phyloP scores from a whole-genome alignment of 805 yeast genomes.

The Komagataella kurtzmanii region DNA sequence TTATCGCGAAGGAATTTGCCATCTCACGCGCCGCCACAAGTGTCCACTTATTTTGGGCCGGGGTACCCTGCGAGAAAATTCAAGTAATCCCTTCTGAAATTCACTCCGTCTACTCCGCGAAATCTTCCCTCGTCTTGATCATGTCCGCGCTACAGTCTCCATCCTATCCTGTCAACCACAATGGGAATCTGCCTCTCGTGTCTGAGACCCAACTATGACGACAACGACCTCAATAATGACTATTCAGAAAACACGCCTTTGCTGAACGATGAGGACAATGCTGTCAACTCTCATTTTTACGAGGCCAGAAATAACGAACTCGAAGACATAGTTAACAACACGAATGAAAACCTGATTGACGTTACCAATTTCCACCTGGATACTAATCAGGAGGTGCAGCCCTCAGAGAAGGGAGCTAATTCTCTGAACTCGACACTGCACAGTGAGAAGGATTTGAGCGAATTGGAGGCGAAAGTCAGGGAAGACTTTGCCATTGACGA shows the following conservation, averaged over 20 bases:
- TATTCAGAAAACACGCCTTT: constrained; percentile 13
- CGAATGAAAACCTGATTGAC: constrained; percentile 19
- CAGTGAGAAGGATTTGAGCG: background rate
- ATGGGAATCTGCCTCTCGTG: constrained; percentile 23
- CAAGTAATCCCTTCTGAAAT: background rate
- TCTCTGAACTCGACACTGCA: background rate
- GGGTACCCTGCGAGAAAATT: background rate
- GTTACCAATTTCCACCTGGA: constrained; percentile 8
- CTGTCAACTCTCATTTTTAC: constrained; percentile 7
- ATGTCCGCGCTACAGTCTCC: background rate
- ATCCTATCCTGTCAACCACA: background rate
- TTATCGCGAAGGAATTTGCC: background rate
- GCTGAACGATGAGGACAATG: constrained; percentile 11
- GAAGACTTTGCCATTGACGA: background rate
- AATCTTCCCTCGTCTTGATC: background rate
- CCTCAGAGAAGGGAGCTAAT: background rate
- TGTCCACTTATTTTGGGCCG: background rate
- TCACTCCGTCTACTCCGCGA: background rate
- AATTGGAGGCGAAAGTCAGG: background rate
- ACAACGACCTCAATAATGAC: constrained; percentile 4
- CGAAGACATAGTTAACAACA: constrained; percentile 16
- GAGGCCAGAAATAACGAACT: constrained; percentile 18
- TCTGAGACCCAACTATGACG: constrained; percentile 12
- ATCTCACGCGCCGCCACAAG: background rate
- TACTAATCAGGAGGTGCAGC: background rate